A percentile compares a stretch with the other conserved stretches of the same genome.
Conservation (phyloP, 2,329 filamentous ascomycete species). For the Ceratocystis papillata region DNA sequence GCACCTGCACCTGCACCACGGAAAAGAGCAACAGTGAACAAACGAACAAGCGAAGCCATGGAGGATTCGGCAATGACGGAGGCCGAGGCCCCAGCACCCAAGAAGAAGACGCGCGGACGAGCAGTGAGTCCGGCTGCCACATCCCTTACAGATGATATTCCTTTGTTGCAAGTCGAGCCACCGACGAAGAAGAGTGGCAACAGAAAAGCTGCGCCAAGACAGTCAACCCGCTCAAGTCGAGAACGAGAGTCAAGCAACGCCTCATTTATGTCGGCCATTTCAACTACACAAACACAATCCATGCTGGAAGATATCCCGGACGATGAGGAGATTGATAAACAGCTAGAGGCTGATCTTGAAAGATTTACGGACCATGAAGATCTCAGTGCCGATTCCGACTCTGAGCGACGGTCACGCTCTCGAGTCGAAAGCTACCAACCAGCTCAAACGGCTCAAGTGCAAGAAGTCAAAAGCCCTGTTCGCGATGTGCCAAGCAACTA, state of each 20-base stretch:
- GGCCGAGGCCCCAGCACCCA: conserved; percentile 42
- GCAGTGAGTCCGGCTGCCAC: conserved; percentile 37
- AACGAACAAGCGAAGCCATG: conserved; percentile 51
- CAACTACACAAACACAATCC: conserved; percentile 35
- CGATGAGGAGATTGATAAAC: conserved; percentile 56
- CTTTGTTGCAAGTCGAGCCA: conserved; percentile 6
- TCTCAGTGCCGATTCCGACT: conserved; percentile 38
- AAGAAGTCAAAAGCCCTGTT: background rate
- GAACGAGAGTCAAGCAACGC: conserved; percentile 33
- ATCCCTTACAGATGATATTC: conserved; percentile 27
- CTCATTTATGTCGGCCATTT: conserved; percentile 42
- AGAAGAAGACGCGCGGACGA: conserved; percentile 47
- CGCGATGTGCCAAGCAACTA: conserved; percentile 30
- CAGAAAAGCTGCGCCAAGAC: conserved; percentile 38
- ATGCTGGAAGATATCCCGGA: conserved; percentile 39
- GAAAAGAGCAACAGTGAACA: conserved; percentile 42
- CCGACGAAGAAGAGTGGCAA: conserved; percentile 29
- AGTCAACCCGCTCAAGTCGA: conserved; percentile 28
- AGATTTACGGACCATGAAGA: conserved; percentile 45
- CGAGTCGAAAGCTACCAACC: conserved; percentile 30
- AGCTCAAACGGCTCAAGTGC: background rate
- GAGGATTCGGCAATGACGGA: conserved; percentile 38
- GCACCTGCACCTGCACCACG: conserved; percentile 31
- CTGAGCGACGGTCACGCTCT: conserved; percentile 30
- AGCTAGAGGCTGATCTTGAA: conserved; percentile 54